A percentile compares a stretch with the other conserved stretches of the same genome.
Conservation (phyloP, 1,139 yeast genomes). For the Candida mesenterica region DNA sequence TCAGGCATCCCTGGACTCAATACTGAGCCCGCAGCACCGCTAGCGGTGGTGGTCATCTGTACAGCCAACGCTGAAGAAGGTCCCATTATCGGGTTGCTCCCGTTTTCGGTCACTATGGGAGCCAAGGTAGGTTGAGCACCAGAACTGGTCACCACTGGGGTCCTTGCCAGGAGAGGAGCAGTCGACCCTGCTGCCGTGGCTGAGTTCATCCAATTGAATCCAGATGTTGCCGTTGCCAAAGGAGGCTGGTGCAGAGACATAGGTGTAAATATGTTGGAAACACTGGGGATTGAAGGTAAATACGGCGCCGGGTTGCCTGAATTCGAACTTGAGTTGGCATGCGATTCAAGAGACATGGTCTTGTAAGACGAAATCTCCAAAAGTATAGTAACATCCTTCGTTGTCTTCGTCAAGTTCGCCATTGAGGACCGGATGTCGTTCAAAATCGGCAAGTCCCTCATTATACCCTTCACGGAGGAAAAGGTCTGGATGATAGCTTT, state of each 20-base stretch:
- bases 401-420: conserved; percentile 79
- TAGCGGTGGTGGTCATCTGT: neutral
- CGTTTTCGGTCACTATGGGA: conserved; percentile 6
- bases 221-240: conserved; percentile 22
- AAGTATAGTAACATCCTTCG: conserved; percentile 84
- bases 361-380: conserved; percentile 56
- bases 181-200: conserved; percentile 13
- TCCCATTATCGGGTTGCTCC: conserved; percentile 4
- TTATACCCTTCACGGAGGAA: conserved; percentile 80
- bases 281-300: conserved; percentile 31
- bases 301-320: conserved; percentile 21
- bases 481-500: conserved; percentile 81
- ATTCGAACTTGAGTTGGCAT: conserved; percentile 6
- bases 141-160: no score
- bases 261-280: conserved; percentile 37
- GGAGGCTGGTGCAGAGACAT: conserved; percentile 27
- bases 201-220: conserved; percentile 11
- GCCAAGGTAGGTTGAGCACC: conserved; percentile 9
- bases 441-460: conserved; percentile 73
- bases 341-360: conserved; percentile 25
- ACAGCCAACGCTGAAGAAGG: conserved; percentile 7
- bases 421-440: conserved; percentile 79
- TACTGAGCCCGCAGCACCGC: conserved; percentile 15
- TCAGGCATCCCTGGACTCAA: conserved; percentile 18
- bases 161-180: no score